Percentiles rank a stretch among this genome's conserved stretches.
Evolutionary conservation across 208 protist species (phyloP).

Genomic region (Angomonas deanei): DNA sequence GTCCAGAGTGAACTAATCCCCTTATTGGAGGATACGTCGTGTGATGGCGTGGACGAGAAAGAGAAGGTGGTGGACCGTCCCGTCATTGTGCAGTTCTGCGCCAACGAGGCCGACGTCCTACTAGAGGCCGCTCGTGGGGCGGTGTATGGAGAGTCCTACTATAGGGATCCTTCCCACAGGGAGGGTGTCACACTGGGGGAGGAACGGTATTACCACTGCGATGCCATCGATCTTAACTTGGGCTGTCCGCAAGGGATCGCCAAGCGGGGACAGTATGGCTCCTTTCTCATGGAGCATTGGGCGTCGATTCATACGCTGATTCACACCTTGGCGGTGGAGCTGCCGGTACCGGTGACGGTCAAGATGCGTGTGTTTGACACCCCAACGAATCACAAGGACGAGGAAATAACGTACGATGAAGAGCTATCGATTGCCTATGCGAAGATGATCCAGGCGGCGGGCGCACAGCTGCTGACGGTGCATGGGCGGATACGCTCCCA

Average conservation of each 20-base stretch:
- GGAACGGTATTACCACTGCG: constrained; percentile 40
- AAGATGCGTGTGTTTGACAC: constrained; percentile 90
- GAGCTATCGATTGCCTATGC: constrained; percentile 83
- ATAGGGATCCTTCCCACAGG: not conserved
- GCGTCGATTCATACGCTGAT: constrained; percentile 76
- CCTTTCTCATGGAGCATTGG: constrained; percentile 91
- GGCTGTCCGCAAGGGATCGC: constrained; percentile 93
- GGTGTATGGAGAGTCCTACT: constrained; percentile 35
- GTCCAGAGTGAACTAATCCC: constrained; percentile 9
- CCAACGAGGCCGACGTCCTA: constrained; percentile 55
- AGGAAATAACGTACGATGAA: constrained; percentile 28
- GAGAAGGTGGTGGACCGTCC: constrained; percentile 42
- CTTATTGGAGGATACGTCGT: not conserved
- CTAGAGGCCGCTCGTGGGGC: constrained; percentile 54
- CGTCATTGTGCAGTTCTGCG: constrained; percentile 88
- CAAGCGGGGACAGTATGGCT: constrained; percentile 85
- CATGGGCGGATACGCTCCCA: constrained; percentile 84
- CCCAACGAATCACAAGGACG: not conserved
- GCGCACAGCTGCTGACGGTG: constrained; percentile 71
- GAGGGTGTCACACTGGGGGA: no score
- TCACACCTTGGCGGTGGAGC: constrained; percentile 71
- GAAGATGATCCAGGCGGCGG: constrained; percentile 77
- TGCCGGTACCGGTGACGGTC: constrained; percentile 85
- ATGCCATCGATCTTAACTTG: constrained; percentile 89
- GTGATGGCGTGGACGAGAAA: not conserved